Evolutionary conservation across 2,329 filamentous ascomycete genomes (phyloP).

Genomic region (Aspergillus sp.): DNA sequence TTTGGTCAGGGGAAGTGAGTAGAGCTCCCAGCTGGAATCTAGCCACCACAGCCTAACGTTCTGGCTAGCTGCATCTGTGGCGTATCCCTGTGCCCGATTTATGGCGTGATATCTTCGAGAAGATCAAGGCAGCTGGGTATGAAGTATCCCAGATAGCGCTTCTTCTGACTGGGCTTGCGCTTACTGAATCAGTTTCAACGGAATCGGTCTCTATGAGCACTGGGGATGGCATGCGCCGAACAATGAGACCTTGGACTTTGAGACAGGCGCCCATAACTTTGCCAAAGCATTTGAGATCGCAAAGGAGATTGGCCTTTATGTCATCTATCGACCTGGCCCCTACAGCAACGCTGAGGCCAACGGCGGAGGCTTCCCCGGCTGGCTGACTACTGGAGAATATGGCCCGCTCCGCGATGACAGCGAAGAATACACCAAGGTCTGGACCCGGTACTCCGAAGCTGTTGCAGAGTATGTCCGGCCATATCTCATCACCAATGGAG

Average conservation of each 20-base stretch:
- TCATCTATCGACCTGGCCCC: constrained; percentile 52
- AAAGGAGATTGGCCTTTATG: constrained; percentile 53
- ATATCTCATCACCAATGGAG: constrained; percentile 53
- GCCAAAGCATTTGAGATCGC: constrained; percentile 53
- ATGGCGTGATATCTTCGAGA: constrained; percentile 54
- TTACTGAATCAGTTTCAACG: too few relatives aligned
- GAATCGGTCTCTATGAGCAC: too few relatives aligned
- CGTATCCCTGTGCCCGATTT: constrained; percentile 51
- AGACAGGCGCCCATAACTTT: constrained; percentile 51
- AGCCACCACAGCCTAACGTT: constrained; percentile 9
- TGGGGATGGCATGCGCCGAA: too few relatives aligned
- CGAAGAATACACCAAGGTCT: constrained; percentile 45
- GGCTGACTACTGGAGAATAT: constrained; percentile 49
- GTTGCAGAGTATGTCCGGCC: constrained; percentile 50
- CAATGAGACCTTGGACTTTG: constrained; percentile 46
- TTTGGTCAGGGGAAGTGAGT: too few relatives aligned
- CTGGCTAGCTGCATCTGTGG: constrained; percentile 57
- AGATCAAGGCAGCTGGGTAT: constrained; percentile 52
- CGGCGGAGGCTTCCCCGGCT: constrained; percentile 48
- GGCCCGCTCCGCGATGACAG: constrained; percentile 46
- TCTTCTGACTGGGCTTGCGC: constrained; percentile 32
- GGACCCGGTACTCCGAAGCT: constrained; percentile 49
- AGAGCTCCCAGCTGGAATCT: too few relatives aligned
- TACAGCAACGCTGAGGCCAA: constrained; percentile 55
- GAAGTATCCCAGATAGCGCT: too few relatives aligned